A percentile compares a stretch with the other conserved stretches of the same genome.
Evolutionary conservation across 2,329 filamentous ascomycete species (phyloP).

Genomic region (Xylaria sp.): DNA sequence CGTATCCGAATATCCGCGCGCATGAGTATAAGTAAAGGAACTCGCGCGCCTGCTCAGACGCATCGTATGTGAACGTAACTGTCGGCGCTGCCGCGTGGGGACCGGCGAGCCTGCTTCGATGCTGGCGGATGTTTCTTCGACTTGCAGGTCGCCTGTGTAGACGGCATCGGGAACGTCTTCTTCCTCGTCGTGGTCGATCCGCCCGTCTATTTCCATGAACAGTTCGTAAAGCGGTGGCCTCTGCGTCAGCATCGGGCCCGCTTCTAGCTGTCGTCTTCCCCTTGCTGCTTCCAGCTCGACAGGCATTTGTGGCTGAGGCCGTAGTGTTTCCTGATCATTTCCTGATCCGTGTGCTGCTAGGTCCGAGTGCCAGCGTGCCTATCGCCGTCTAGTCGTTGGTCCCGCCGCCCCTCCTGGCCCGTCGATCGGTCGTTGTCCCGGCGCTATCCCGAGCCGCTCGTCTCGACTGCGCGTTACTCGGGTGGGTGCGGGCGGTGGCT

Average conservation of each 20-base stretch:
- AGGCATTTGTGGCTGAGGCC: neutral
- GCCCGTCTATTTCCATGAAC: constrained; percentile 14
- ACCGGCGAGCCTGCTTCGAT: constrained; percentile 28
- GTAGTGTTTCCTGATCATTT: neutral
- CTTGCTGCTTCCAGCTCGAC: neutral
- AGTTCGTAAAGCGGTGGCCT: neutral
- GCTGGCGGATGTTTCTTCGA: constrained; percentile 9
- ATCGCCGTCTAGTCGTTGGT: constrained; percentile 36
- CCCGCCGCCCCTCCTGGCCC: constrained; percentile 28
- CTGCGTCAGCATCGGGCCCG: neutral
- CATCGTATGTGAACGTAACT: constrained; percentile 20
- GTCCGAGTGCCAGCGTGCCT: constrained; percentile 34
- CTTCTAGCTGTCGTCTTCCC: neutral
- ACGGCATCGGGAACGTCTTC: neutral
- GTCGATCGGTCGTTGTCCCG: constrained; percentile 26
- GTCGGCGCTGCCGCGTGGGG: constrained; percentile 22
- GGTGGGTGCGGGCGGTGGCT: constrained; percentile 38
- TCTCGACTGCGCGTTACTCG: constrained; percentile 48
- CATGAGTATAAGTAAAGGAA: neutral
- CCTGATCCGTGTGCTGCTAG: constrained; percentile 6
- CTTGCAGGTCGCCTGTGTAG: constrained; percentile 18
- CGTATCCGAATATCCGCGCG: constrained; percentile 28
- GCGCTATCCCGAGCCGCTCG: constrained; percentile 45
- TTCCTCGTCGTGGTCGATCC: neutral
- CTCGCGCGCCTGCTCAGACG: neutral